phyloP scores from a whole-genome alignment of 495 filamentous ascomycete genomes.

The Aspergillus ellipticus region DNA sequence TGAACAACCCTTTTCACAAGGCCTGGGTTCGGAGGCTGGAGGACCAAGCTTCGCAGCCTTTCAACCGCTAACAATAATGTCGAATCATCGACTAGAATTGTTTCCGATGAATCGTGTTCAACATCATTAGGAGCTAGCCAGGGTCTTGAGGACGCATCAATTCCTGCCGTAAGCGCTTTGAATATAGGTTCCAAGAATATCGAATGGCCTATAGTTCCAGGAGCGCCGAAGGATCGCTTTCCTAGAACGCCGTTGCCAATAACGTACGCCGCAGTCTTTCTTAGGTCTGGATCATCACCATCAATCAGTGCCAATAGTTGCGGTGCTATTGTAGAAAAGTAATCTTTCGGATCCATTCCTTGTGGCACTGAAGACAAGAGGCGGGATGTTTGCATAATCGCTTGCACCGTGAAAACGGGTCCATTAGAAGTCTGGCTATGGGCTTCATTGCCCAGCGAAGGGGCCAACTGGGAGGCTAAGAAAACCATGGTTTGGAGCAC shows the following conservation, averaged over 20 bases:
- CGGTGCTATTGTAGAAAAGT: conserved; percentile 61
- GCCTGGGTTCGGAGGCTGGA: conserved; percentile 69
- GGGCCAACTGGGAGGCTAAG: conserved; percentile 57
- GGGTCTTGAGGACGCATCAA: conserved; percentile 22
- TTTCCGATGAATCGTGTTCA: background rate
- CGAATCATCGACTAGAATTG: conserved; percentile 21
- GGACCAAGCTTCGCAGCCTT: conserved; percentile 54
- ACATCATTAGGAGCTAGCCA: conserved; percentile 20
- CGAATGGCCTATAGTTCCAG: conserved; percentile 65
- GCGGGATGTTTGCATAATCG: conserved; percentile 61
- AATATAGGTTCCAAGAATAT: conserved; percentile 65
- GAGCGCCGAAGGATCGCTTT: conserved; percentile 62
- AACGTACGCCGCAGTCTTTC: conserved; percentile 64
- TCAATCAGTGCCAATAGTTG: conserved; percentile 67
- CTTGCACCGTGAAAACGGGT: conserved; percentile 67
- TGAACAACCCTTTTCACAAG: conserved; percentile 66
- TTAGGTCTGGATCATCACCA: conserved; percentile 59
- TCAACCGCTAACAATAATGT: conserved; percentile 43
- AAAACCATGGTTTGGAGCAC: conserved; percentile 70
- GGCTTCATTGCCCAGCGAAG: conserved; percentile 34
- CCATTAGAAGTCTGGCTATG: conserved; percentile 40
- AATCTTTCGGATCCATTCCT: conserved; percentile 51
- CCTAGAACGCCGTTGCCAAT: conserved; percentile 72
- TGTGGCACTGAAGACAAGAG: conserved; percentile 62
- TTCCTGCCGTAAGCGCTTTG: conserved; percentile 53